A percentile compares a stretch with the other conserved stretches of the same genome.
These are phyloP conservation scores for Populus trichocarpa DNA, from an alignment of 441 rosid genomes.

Conservation along the genomic window DNA sequence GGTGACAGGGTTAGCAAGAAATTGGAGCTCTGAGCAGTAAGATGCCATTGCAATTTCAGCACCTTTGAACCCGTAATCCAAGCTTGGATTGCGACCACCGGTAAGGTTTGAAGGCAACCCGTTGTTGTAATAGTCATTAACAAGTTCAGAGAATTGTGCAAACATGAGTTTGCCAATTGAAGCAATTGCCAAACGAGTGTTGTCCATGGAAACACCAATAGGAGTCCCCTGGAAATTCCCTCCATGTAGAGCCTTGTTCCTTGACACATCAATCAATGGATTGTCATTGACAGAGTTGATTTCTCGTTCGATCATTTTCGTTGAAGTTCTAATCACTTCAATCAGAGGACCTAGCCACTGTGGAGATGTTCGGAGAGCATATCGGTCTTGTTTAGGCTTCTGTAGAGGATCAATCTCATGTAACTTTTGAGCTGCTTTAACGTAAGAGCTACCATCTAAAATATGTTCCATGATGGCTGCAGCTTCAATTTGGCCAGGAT, in stretches of 20 bases:
- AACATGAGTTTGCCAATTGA: slow-evolving; percentile 53
- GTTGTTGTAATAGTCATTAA: slow-evolving; percentile 52
- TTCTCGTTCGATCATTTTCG: slow-evolving; percentile 47
- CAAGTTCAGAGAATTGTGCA: slow-evolving; percentile 58
- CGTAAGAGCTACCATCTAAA: slow-evolving; percentile 41
- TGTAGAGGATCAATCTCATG: slow-evolving; percentile 48
- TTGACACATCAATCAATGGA: slow-evolving; percentile 46
- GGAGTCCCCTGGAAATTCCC: slow-evolving; percentile 62
- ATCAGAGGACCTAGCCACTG: slow-evolving; percentile 58
- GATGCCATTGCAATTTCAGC: too few relatives aligned
- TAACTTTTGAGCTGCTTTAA: slow-evolving; percentile 39
- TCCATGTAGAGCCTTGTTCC: slow-evolving; percentile 45
- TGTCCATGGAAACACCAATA: slow-evolving; percentile 59
- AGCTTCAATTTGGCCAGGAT: slow-evolving; percentile 58
- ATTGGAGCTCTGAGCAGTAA: too few relatives aligned
- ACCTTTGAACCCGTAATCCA: slow-evolving; percentile 36
- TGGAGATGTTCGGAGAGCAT: slow-evolving; percentile 51
- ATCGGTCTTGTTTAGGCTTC: slow-evolving; percentile 53
- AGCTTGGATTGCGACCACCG: slow-evolving; percentile 44
- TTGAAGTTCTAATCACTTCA: slow-evolving; percentile 45
- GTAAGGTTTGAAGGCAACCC: slow-evolving; percentile 58
- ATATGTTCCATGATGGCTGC: slow-evolving; percentile 56
- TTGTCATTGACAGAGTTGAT: slow-evolving; percentile 28
- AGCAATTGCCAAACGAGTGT: slow-evolving; percentile 48
- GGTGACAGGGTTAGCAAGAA: too few relatives aligned